Evolutionary conservation across 352 stramenopile genomes (phyloP), one percentile per base, ranked within the genome.

Genomic region (Globisporangium takayamanum): DNA sequence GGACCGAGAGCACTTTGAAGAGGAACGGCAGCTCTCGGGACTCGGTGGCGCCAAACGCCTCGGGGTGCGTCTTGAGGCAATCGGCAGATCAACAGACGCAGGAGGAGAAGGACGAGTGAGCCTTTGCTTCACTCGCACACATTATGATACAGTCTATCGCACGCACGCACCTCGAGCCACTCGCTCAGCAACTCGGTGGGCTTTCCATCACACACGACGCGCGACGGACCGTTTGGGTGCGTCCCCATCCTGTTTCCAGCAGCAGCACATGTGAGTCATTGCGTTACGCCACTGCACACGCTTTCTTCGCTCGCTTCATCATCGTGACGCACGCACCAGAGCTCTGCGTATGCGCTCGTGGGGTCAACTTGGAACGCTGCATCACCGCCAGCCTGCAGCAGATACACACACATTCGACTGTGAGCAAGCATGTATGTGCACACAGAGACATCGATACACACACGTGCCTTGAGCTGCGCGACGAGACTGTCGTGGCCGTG

Each of bases 1-100:
- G 79, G 25, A 98, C 96, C 41, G 84, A 97, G 33, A 99, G 71
- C 33, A 99, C 94, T 70, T 99, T 99, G 73, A 99, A 98, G 46
- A 99, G 75, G 71, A 98, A 99, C 0, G 97, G 95, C 30, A 99
- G 68, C 41, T 98, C 92, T 8, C 74, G 72, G 0, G 70, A 65
- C 8, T 63, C 53, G 18, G 37, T 18, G 12, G 51, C 16, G 2
- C 71, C 73, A 14, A 77, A 63, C 11, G 64, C 67, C 25, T 71
- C 64, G n/a, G 72, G 70, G 53, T 91, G 63, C 11, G 44, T 60
- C 58, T 77, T 39, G 6, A 12, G 10, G 33, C 33, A 39, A 6
- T 50, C n/a, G 6, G 45, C 1, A 51, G 33, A 50, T 8, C 22
- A 7, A 50, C 14, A 55, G 36, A 55, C 57, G 41, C 28, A 39